Conservation (phyloP, 768 basidiomycete genomes). For the Lactarius tabidus region DNA sequence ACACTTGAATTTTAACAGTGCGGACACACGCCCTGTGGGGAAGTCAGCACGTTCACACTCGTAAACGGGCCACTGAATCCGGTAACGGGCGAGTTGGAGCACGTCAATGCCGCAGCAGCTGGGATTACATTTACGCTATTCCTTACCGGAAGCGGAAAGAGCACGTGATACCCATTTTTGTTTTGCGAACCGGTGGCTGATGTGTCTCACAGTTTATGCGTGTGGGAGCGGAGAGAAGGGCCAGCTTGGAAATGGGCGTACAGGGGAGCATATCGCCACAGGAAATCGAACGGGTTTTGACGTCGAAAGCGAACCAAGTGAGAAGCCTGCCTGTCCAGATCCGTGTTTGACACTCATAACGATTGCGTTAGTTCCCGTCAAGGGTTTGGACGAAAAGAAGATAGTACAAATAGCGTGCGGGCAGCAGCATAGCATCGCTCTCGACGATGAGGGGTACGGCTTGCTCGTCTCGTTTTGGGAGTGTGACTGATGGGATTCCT, state of each 20-base stretch:
- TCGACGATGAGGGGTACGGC: conserved; percentile 70
- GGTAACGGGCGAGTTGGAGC: conserved; percentile 52
- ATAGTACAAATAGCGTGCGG: conserved; percentile 83
- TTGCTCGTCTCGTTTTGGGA: not conserved
- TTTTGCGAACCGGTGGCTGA: conserved; percentile 5
- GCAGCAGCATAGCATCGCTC: conserved; percentile 79
- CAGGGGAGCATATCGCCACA: conserved; percentile 86
- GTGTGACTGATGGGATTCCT: not conserved
- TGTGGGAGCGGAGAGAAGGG: conserved; percentile 92
- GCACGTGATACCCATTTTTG: conserved; percentile 36
- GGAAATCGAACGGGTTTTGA: conserved; percentile 85
- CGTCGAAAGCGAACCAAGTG: conserved; percentile 66
- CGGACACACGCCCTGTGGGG: conserved; percentile 40
- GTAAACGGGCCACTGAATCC: conserved; percentile 47
- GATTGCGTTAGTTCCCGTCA: conserved; percentile 55
- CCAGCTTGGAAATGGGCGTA: conserved; percentile 88
- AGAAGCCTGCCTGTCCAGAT: conserved; percentile 22
- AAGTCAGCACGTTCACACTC: conserved; percentile 61
- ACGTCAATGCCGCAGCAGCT: conserved; percentile 68
- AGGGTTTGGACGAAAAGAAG: conserved; percentile 68
- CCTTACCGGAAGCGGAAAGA: conserved; percentile 77
- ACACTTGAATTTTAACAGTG: conserved; percentile 12
- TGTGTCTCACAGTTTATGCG: conserved; percentile 58
- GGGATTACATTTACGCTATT: conserved; percentile 84
- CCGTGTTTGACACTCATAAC: conserved; percentile 23